Base-by-base conservation (phyloP, 2,329 filamentous ascomycete species). In the Phaeoacremonium minimum region DNA sequence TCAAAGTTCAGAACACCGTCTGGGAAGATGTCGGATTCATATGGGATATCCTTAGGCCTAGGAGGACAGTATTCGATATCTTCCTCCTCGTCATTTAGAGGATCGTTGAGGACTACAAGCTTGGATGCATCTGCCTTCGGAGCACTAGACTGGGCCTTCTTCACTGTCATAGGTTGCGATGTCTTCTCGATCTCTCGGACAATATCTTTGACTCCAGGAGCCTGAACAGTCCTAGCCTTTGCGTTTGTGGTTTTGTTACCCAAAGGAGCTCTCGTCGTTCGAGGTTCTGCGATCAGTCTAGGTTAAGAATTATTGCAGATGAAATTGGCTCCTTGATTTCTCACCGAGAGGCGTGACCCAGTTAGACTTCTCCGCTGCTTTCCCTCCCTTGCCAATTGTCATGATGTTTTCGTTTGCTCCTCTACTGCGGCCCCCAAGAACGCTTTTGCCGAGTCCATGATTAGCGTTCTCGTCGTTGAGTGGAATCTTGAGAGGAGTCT, bases 171-270 rank as follows among this genome's bases (percentile, higher is more conserved):
- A 8, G 69, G 75, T 45, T 77, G 81, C 39, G 77, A 73, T 1
- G 78, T 77, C 59, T 81, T 83, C 45, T 82, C 80, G 33, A 75
- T 61, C 40, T 81, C 77, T 32, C 73, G 70, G 28, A 73, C 69
- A 15, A 70, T 67, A 40, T 66, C 67, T 50, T 81, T 83, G 19
- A 75, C 81, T 18, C 76, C 81, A 6, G 77, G 77, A 4, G 80
- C 82, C 45, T 85, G 81, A 46, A 80, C 74, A 33, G 71, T 73
- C 55, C 71, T 78, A 41, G 83, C 76, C 68, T 95, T 97, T 36
- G 87, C 88, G 60, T 98, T 98, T 35, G 93, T 97, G 2, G 91
- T 97, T 64, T 98, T 98, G 71, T 87, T 84, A 20, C 91, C 91
- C 32, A 98, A 68, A 11, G 88, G 86, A 26, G 90, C 89, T 52